Percentiles rank a stretch among this genome's conserved stretches.
Conservation (phyloP, 1,284 basidiomycete species). For the Sanghuangporus weigelae region DNA sequence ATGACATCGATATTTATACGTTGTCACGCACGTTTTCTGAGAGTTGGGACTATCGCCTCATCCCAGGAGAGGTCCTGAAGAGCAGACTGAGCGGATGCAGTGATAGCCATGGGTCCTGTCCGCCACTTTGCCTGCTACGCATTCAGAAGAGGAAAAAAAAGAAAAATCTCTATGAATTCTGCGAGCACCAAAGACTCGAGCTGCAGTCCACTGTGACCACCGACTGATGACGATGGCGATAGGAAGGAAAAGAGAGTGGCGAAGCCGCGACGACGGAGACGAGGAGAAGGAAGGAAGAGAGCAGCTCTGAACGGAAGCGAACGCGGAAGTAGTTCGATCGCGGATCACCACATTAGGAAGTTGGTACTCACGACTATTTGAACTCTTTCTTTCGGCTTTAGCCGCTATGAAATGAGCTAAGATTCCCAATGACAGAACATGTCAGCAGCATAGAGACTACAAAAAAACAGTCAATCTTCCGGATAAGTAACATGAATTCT, state of each 20-base stretch:
- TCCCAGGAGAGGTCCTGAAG: conserved; percentile 59
- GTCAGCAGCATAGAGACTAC: no score
- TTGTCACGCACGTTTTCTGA: conserved; percentile 56
- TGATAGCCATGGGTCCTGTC: conserved; percentile 14
- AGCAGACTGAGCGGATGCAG: conserved; percentile 39
- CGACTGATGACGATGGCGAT: neutral
- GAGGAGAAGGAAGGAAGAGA: neutral
- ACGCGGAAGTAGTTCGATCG: neutral
- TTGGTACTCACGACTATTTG: neutral
- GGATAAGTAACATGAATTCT: no score
- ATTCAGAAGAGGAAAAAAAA: neutral
- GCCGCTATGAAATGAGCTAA: neutral
- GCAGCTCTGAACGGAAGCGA: neutral
- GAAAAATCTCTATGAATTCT: neutral
- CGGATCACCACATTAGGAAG: neutral
- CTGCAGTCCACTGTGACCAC: neutral
- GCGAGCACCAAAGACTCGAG: neutral
- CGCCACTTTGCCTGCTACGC: conserved; percentile 8
- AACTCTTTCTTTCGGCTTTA: neutral
- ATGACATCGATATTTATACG: neutral
- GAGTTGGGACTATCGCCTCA: conserved; percentile 63
- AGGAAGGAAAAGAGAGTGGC: neutral
- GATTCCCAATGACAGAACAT: no score
- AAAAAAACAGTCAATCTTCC: no score
- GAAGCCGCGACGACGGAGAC: neutral